These are phyloP conservation scores for Pseudotsuga menziesii DNA, from an alignment of 75 land plant genomes.

Conservation along the genomic window DNA sequence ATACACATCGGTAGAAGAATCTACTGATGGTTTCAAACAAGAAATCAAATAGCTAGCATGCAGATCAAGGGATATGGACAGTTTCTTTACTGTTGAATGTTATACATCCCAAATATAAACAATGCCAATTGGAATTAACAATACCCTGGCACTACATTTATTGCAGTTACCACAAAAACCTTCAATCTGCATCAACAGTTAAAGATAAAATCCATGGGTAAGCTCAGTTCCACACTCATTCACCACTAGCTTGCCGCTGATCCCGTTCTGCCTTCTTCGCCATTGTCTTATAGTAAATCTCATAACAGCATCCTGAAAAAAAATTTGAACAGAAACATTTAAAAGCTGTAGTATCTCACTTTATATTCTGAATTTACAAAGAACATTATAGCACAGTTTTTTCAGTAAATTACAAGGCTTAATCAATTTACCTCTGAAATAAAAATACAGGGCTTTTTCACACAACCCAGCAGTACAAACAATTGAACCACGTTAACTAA, in stretches of 20 bases:
- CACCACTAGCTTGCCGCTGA: not conserved
- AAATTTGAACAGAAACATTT: not conserved
- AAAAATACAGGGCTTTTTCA: not conserved
- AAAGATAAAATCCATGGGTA: not conserved
- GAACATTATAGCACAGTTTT: not conserved
- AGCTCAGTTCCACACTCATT: not conserved
- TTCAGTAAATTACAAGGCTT: not conserved
- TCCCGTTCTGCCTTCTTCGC: slow-evolving; percentile 1
- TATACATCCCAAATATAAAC: not conserved
- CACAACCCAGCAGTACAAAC: not conserved
- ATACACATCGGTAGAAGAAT: not conserved
- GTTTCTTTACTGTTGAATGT: not conserved
- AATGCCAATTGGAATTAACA: not conserved
- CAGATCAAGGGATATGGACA: not conserved
- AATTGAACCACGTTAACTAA: not conserved
- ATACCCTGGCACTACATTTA: not conserved
- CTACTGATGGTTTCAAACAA: slow-evolving; percentile 1
- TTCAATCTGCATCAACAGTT: not conserved
- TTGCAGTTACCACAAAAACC: not conserved
- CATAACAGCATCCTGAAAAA: slow-evolving; percentile 9
- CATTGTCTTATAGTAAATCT: slow-evolving; percentile 10
- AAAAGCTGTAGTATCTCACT: not conserved
- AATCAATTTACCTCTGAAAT: not conserved
- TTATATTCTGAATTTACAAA: not conserved
- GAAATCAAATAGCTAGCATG: not conserved